phyloP scores from a whole-genome alignment of 2,329 filamentous ascomycete genomes.

The Aureobasidium sp. region DNA sequence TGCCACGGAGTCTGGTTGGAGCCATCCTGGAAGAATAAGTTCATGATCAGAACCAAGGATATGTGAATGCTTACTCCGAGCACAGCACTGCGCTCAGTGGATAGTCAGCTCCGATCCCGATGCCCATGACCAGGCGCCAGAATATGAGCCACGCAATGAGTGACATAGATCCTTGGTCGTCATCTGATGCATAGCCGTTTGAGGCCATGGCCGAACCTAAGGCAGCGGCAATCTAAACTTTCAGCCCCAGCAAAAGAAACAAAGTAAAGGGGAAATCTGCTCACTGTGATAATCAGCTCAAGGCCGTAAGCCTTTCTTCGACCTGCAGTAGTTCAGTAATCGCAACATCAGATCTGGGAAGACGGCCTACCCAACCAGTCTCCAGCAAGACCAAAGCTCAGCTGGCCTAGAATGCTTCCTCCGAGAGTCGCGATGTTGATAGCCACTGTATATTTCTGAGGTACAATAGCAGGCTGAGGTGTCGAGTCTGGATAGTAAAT shows the following conservation, averaged over 20 bases:
- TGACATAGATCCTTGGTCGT: background rate
- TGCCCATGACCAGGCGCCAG: constrained; percentile 35
- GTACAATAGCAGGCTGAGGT: background rate
- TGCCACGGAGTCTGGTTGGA: constrained; percentile 30
- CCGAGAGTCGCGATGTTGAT: constrained; percentile 35
- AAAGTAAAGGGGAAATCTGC: no score
- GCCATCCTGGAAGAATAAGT: constrained; percentile 19
- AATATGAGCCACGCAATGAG: constrained; percentile 34
- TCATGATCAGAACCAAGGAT: background rate
- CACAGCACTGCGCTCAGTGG: constrained; percentile 35
- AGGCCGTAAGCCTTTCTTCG: constrained; percentile 35
- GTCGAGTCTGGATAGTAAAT: constrained; percentile 25
- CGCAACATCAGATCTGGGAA: background rate
- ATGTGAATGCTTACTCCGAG: constrained; percentile 26
- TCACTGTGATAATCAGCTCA: constrained; percentile 33
- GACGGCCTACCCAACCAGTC: constrained; percentile 20
- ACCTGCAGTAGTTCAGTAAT: constrained; percentile 23
- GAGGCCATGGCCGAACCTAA: constrained; percentile 63
- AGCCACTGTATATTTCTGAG: constrained; percentile 25
- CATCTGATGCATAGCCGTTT: background rate
- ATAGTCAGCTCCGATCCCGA: constrained; percentile 35
- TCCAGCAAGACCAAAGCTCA: constrained; percentile 34
- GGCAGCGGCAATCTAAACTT: constrained; percentile 51
- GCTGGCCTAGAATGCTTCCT: constrained; percentile 33
- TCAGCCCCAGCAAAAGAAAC: no score